These are phyloP conservation scores for Kluyveromyces lactis DNA, from an alignment of 805 yeast species.

Conservation along the genomic window DNA sequence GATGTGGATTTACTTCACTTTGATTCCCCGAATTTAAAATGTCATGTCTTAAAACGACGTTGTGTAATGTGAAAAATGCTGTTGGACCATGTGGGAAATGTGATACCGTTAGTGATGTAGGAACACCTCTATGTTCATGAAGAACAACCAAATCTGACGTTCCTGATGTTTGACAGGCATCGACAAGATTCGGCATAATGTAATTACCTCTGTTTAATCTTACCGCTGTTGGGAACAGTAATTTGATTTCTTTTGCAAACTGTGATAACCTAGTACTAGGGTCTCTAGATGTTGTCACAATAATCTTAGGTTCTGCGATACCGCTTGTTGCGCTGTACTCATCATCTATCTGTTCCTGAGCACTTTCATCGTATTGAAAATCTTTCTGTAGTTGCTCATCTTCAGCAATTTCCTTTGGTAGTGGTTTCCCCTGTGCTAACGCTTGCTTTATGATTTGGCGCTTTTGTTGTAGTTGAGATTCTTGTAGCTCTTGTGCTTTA, in stretches of 20 bases:
- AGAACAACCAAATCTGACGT: conserved; percentile 77
- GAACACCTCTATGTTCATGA: conserved; percentile 98
- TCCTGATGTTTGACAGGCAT: conserved; percentile 72
- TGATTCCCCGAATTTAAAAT: conserved; percentile 77
- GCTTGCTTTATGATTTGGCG: conserved; percentile 82
- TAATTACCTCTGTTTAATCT: conserved; percentile 91
- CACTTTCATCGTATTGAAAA: conserved; percentile 78
- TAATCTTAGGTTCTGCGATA: conserved; percentile 77
- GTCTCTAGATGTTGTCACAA: conserved; percentile 89
- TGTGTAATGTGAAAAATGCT: conserved; percentile 86
- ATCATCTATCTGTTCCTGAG: conserved; percentile 65
- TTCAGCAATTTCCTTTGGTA: conserved; percentile 85
- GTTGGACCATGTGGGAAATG: conserved; percentile 99
- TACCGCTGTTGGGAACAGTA: conserved; percentile 82
- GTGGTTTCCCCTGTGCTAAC: conserved; percentile 81
- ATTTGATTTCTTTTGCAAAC: conserved; percentile 84
- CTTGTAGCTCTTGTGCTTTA: conserved; percentile 84
- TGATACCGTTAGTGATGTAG: conserved; percentile 83
- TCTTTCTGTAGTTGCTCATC: conserved; percentile 75
- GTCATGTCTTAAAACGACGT: conserved; percentile 92
- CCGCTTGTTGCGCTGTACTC: conserved; percentile 88
- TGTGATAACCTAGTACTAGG: conserved; percentile 82
- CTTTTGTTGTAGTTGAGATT: conserved; percentile 75
- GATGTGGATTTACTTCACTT: conserved; percentile 88
- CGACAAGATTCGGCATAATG: conserved; percentile 73